These are phyloP conservation scores for Erythrophleum ivorense DNA, from an alignment of 331 rosid species.

Conservation along the genomic window DNA sequence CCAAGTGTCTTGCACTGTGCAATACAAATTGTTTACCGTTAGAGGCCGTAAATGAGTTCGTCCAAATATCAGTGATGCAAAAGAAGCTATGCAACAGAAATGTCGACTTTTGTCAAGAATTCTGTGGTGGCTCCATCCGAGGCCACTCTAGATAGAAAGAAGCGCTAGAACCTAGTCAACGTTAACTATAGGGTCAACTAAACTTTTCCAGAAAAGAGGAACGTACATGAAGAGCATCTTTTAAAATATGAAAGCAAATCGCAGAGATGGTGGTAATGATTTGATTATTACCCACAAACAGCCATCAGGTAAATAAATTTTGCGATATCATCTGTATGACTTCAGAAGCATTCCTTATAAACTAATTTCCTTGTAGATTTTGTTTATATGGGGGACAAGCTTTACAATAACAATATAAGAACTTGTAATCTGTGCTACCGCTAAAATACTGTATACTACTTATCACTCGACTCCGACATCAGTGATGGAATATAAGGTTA, in stretches of 20 bases:
- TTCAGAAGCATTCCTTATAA: neutral
- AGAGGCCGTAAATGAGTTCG: no score
- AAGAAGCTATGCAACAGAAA: no score
- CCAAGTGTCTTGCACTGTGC: no score
- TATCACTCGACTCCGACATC: constrained; percentile 37
- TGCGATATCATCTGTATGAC: neutral
- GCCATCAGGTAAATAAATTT: neutral
- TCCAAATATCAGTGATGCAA: neutral
- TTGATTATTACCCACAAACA: neutral
- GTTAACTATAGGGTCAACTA: neutral
- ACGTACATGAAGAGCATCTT: neutral
- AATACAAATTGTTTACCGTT: no score
- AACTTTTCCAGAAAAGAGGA: neutral
- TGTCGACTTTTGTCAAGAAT: no score
- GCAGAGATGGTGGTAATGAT: neutral
- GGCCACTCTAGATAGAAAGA: neutral
- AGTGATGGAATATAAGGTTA: constrained; percentile 33
- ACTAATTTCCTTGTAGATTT: constrained; percentile 6
- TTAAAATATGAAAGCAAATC: neutral
- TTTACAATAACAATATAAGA: constrained; percentile 16
- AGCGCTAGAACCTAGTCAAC: neutral
- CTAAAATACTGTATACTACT: constrained; percentile 41
- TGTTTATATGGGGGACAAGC: constrained; percentile 14
- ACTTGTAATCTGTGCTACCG: constrained; percentile 31
- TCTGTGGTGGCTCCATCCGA: neutral